A percentile compares a stretch with the other conserved stretches of the same genome.
Evolutionary conservation across 768 basidiomycete species (phyloP).

Genomic region (Lactarius hatsudake): DNA sequence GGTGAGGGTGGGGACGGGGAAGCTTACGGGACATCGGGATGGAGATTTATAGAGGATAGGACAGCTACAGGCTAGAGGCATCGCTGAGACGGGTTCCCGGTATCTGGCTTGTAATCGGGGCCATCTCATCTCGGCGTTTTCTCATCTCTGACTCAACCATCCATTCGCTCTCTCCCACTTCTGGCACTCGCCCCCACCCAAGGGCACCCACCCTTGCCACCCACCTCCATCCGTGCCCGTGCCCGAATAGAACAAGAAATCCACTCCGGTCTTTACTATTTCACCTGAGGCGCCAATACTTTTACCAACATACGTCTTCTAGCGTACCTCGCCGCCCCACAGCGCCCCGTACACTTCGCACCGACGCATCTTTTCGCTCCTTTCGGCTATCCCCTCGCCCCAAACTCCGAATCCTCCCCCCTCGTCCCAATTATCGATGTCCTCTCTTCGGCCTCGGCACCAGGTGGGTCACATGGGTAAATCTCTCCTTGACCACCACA

Average conservation of each 20-base stretch:
- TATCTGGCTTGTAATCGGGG: background rate
- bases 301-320: constrained; percentile 7
- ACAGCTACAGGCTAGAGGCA: background rate
- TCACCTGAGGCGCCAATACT: constrained; percentile 13
- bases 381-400: constrained; percentile 8
- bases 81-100: constrained; percentile 8
- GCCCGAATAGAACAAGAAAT: background rate
- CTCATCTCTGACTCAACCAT: constrained; percentile 18
- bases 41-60: constrained; percentile 7
- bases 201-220: background rate
- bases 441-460: background rate
- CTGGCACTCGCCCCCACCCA: background rate
- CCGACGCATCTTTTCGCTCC: constrained; percentile 7
- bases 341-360: constrained; percentile 24
- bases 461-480: background rate
- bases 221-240: background rate
- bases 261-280: constrained; percentile 15
- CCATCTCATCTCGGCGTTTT: constrained; percentile 25
- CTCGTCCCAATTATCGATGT: constrained; percentile 9
- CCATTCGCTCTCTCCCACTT: background rate
- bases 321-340: constrained; percentile 20
- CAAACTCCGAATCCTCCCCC: constrained; percentile 19
- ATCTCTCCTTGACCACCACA: background rate
- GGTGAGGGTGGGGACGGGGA: background rate
- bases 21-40: background rate